Base-by-base conservation (phyloP, 495 filamentous ascomycete genomes). In the Thermothielavioides terrestris region DNA sequence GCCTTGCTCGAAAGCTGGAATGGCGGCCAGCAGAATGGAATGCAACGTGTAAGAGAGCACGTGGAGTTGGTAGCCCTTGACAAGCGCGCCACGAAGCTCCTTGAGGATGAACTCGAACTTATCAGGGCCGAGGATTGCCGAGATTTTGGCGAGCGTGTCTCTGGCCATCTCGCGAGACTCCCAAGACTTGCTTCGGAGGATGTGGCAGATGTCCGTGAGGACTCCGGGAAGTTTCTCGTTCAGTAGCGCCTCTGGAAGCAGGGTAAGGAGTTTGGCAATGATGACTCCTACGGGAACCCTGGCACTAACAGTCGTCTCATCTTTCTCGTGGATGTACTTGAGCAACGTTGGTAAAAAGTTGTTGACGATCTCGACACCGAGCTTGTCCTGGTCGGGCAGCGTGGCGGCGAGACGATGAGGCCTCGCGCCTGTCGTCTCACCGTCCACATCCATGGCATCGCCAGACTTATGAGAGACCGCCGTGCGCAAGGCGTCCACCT, bases 11-110 rank as follows among this genome's bases (percentile, higher is more conserved):
- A 88, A 88, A 1, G 77, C 69, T n/a, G 86, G 81, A 14, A 82
- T 83, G 14, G 80, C 80, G 6, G 77, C 72, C 9, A 95, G 79
- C 14, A 99, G 72, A 41, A 99, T 86, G 1, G 88, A 90, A 65
- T 99, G 92, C 54, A 97, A 78, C 0, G 92, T 97, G 59, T 86
- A 97, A 1, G 90, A 96, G 21, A 97, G 73, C 18, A 99, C 88
- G 64, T 99, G 92, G 18, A 96, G 81, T 62, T 99, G 94, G 58
- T 90, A 92, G 6, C 92, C 92, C 54, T 80, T 75, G 23, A 77
- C 77, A 6, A 99, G 77, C 22, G 91, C 86, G 38, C 81, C 82
- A 12, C 88, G 78, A 9, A 99, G 75, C 63, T 96, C 89, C 57
- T 91, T 94, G 40, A 99, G 67, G n/a, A 97, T 83, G 59, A 96